Base-by-base conservation (phyloP, 805 yeast species). In the Candida chilensis region DNA sequence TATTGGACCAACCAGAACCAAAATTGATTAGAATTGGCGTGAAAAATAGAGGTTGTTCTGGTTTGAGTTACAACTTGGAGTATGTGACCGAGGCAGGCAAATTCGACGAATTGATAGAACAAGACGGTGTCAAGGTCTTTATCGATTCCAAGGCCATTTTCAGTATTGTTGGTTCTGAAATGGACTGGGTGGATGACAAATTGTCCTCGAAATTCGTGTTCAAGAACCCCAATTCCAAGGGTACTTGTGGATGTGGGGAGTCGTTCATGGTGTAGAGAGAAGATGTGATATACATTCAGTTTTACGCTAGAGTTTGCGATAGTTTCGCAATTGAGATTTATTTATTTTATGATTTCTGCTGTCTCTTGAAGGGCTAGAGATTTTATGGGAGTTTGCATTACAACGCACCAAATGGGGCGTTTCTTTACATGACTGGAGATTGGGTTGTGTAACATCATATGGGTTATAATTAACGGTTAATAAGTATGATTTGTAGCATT, bases 241-340 rank as follows among this genome's bases (percentile, higher is more conserved):
- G 97, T 19, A 84, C 95, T 29, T 92, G 98, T 59, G 98, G 98
- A 9, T 92, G 98, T 56, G 98, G 98, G 32, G 98, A 92, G 61
- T 85, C 96, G 4, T 92, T 92, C 54, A 92, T 88, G 96, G 96
- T 90, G 6, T 88, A 60, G 48, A 20, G n/a, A n/a, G n/a, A n/a
- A n/a, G n/a, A n/a, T n/a, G n/a, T n/a, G n/a, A n/a, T n/a, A n/a
- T n/a, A n/a, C n/a, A n/a, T n/a, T n/a, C n/a, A n/a, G n/a, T n/a
- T n/a, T n/a, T n/a, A n/a, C n/a, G n/a, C n/a, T n/a, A n/a, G n/a
- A n/a, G n/a, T n/a, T n/a, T n/a, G n/a, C n/a, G n/a, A n/a, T n/a
- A n/a, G n/a, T n/a, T n/a, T n/a, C n/a, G n/a, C n/a, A n/a, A n/a
- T n/a, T n/a, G n/a, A n/a, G n/a, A n/a, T n/a, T n/a, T n/a, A n/a